A percentile compares a stretch with the other conserved stretches of the same genome.
Evolutionary conservation across 192 early-diverging fungal genomes (phyloP).

Genomic region (Backusella morwellensis): DNA sequence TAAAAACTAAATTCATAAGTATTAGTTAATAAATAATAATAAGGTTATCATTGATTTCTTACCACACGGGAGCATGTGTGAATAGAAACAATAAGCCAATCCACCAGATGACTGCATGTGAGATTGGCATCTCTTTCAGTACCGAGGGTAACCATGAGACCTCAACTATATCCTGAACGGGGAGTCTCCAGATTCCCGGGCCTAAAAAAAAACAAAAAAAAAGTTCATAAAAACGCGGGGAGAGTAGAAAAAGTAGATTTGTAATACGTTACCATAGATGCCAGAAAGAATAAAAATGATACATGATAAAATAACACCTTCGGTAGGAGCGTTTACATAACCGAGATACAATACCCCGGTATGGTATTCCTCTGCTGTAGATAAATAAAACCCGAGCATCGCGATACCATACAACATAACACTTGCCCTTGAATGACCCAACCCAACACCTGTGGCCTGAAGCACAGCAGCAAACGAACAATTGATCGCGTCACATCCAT

Average conservation of each 20-base stretch:
- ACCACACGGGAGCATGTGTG: slow-evolving; percentile 35
- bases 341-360: slow-evolving; percentile 83
- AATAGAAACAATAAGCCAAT: slow-evolving; percentile 26
- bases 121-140: background rate
- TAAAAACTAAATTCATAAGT: slow-evolving; percentile 20
- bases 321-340: slow-evolving; percentile 82
- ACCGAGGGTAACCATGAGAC: slow-evolving; percentile 18
- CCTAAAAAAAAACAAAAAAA: slow-evolving; percentile 1
- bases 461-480: slow-evolving; percentile 32
- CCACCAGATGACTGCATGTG: slow-evolving; percentile 16
- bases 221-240: background rate
- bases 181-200: slow-evolving; percentile 16
- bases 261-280: slow-evolving; percentile 46
- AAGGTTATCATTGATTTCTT: slow-evolving; percentile 9
- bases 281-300: slow-evolving; percentile 62
- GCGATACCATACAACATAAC: slow-evolving; percentile 29
- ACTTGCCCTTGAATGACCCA: slow-evolving; percentile 24
- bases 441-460: slow-evolving; percentile 18
- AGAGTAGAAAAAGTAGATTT: background rate
- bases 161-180: slow-evolving; percentile 2
- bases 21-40: background rate
- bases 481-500: slow-evolving; percentile 56
- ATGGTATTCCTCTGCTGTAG: slow-evolving; percentile 92
- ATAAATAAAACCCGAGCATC: slow-evolving; percentile 69
- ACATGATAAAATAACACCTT: slow-evolving; percentile 74